Percentiles rank a stretch among this genome's conserved stretches.
Evolutionary conservation across 2,329 filamentous ascomycete genomes (phyloP).

Genomic region (Chaetomiaceae sp.): DNA sequence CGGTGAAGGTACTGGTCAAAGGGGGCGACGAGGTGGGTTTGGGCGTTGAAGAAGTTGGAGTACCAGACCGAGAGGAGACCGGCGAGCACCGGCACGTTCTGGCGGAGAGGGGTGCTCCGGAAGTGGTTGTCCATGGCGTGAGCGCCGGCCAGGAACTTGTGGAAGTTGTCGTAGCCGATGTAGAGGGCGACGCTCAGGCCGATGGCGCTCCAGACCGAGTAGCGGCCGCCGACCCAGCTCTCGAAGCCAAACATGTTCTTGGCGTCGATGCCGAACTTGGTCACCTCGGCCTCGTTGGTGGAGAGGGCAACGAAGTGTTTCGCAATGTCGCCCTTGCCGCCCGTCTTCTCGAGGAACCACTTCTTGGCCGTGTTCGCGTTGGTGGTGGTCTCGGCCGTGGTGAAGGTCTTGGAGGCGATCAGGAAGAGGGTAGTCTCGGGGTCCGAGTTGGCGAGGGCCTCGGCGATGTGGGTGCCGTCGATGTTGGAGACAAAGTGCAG

Average conservation of each 20-base stretch:
- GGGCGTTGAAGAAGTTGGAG: slow-evolving; percentile 96
- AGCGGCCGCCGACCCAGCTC: slow-evolving; percentile 96
- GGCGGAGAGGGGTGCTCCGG: slow-evolving; percentile 78
- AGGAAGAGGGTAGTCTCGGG: slow-evolving; percentile 99
- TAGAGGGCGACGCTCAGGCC: slow-evolving; percentile 91
- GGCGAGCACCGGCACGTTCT: slow-evolving; percentile 92
- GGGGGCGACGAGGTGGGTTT: slow-evolving; percentile 94
- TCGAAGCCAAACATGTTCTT: slow-evolving; percentile 99
- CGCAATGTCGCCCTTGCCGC: slow-evolving; percentile 77
- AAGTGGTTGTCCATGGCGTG: slow-evolving; percentile 99
- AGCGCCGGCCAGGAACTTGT: slow-evolving; percentile 89
- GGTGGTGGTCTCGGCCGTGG: slow-evolving; percentile 92
- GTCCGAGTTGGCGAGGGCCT: slow-evolving; percentile 82
- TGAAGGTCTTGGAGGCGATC: slow-evolving; percentile 98
- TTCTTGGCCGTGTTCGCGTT: slow-evolving; percentile 96
- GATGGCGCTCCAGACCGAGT: slow-evolving; percentile 99
- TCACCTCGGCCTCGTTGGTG: slow-evolving; percentile 91
- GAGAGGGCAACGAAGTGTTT: slow-evolving; percentile 99
- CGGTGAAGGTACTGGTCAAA: slow-evolving; percentile 99
- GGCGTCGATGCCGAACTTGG: slow-evolving; percentile 97
- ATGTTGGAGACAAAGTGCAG: slow-evolving; percentile 99
- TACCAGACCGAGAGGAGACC: slow-evolving; percentile 97
- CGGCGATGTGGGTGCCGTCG: slow-evolving; percentile 94
- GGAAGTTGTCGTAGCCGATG: slow-evolving; percentile 96
- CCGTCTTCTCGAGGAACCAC: slow-evolving; percentile 87